Percentiles rank a stretch among this genome's conserved stretches.
phyloP scores from a whole-genome alignment of 306 rosid species.

The Senna tora region DNA sequence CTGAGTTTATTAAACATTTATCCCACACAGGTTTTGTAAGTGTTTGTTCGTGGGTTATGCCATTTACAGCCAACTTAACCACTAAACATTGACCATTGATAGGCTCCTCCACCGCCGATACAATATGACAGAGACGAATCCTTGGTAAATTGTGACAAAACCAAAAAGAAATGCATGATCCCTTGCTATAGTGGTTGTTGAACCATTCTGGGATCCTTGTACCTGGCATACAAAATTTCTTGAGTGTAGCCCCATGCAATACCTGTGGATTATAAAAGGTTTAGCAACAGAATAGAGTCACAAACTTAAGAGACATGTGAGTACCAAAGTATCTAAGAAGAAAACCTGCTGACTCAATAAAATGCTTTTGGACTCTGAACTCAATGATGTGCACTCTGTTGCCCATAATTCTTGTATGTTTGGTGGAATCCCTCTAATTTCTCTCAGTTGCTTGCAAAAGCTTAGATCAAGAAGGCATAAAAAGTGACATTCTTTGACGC shows the following conservation, averaged over 20 bases:
- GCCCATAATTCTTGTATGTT: background rate
- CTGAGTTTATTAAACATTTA: too few relatives aligned
- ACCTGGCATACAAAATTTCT: background rate
- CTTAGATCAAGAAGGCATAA: background rate
- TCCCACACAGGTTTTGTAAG: too few relatives aligned
- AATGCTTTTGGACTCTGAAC: background rate
- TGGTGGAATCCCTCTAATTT: slow-evolving; percentile 27
- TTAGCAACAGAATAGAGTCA: background rate
- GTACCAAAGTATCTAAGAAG: background rate
- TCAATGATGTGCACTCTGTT: background rate
- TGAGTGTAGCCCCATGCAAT: background rate
- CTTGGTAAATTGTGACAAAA: slow-evolving; percentile 30
- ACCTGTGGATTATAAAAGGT: background rate
- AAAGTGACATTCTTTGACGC: slow-evolving; percentile 1
- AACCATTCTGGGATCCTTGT: slow-evolving; percentile 29
- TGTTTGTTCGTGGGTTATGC: too few relatives aligned
- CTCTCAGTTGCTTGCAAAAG: background rate
- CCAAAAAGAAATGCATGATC: slow-evolving; percentile 16
- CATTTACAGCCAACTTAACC: too few relatives aligned
- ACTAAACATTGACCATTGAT: slow-evolving; percentile 26
- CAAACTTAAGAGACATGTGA: background rate
- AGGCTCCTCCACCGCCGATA: too few relatives aligned
- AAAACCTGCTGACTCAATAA: slow-evolving; percentile 25
- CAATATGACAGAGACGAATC: too few relatives aligned
- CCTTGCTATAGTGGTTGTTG: background rate